Conservation (phyloP, 2,329 filamentous ascomycete genomes). For the Sarocladium brachiariae region DNA sequence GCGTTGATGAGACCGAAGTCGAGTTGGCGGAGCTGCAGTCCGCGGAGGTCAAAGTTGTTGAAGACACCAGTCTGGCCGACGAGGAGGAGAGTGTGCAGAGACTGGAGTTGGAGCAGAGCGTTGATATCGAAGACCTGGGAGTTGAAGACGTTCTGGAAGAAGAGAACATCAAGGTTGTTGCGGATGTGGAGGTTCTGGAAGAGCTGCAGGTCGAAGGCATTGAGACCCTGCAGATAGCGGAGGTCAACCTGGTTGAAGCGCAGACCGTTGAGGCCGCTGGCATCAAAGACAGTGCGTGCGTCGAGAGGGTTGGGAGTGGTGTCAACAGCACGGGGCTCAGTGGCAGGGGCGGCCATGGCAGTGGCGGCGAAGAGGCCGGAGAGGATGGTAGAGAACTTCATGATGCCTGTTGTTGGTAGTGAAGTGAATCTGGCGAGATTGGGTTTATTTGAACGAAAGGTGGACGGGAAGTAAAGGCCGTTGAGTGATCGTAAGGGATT, state of each 20-base stretch:
- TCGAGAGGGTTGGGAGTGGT: constrained; percentile 28
- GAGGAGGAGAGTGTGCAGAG: constrained; percentile 32
- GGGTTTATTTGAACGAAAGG: constrained; percentile 16
- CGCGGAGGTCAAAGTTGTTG: constrained; percentile 21
- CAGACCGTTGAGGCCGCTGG: constrained; percentile 33
- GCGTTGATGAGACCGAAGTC: constrained; percentile 24
- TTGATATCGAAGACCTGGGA: constrained; percentile 33
- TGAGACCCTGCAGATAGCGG: constrained; percentile 40
- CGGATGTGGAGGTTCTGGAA: constrained; percentile 31
- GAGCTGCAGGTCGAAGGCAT: constrained; percentile 36
- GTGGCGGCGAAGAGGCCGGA: constrained; percentile 37
- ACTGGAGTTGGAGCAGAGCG: constrained; percentile 32
- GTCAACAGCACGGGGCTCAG: constrained; percentile 16
- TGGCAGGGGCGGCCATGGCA: constrained; percentile 35
- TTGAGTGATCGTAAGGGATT: constrained; percentile 11
- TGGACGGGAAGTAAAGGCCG: constrained; percentile 7
- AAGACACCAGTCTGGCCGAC: constrained; percentile 23
- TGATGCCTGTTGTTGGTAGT: constrained; percentile 34
- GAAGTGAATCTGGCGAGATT: no score
- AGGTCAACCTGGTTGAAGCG: constrained; percentile 32
- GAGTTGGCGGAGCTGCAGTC: constrained; percentile 20
- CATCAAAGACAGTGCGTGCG: constrained; percentile 30
- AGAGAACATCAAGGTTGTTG: constrained; percentile 39
- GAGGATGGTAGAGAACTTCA: constrained; percentile 42
- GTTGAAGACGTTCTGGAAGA: constrained; percentile 36